Percentiles rank a stretch among this genome's conserved stretches.
Evolutionary conservation across 345 rosid species (phyloP).

Genomic region (Bruguiera gymnorhiza): DNA sequence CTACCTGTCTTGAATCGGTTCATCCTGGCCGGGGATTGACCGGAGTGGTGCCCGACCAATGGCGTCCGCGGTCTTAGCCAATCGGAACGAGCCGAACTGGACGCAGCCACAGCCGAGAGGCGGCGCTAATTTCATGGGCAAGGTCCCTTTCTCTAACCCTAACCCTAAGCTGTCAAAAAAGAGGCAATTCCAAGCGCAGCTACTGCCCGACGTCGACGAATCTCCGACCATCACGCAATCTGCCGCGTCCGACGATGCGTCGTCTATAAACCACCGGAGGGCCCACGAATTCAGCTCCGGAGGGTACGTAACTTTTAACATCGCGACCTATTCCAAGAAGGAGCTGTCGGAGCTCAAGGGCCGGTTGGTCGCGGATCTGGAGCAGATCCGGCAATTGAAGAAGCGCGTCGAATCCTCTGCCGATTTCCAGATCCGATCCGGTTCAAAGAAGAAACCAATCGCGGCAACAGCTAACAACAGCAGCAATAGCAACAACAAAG

Average conservation of each 20-base stretch:
- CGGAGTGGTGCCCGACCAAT: slow-evolving; percentile 29
- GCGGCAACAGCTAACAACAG: background rate
- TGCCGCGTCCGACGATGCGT: slow-evolving; percentile 59
- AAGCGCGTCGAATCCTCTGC: slow-evolving; percentile 44
- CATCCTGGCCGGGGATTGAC: slow-evolving; percentile 18
- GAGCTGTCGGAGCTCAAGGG: slow-evolving; percentile 53
- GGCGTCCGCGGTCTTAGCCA: slow-evolving; percentile 56
- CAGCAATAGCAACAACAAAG: slow-evolving; percentile 37
- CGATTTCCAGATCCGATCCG: slow-evolving; percentile 43
- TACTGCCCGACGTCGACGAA: slow-evolving; percentile 33
- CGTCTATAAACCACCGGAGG: slow-evolving; percentile 33
- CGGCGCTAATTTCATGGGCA: slow-evolving; percentile 51
- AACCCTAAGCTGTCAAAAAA: slow-evolving; percentile 47
- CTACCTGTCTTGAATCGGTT: background rate
- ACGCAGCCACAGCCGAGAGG: slow-evolving; percentile 37
- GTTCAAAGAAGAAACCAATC: slow-evolving; percentile 27
- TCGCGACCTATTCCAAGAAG: slow-evolving; percentile 38
- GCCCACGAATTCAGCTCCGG: slow-evolving; percentile 28
- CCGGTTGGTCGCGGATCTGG: slow-evolving; percentile 59
- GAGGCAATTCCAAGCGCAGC: slow-evolving; percentile 32
- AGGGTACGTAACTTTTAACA: slow-evolving; percentile 30
- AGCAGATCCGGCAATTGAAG: slow-evolving; percentile 62
- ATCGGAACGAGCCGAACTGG: slow-evolving; percentile 46
- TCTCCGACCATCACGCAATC: slow-evolving; percentile 41
- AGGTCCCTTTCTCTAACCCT: slow-evolving; percentile 45